phyloP scores from a whole-genome alignment of 108 stramenopile genomes.

The Conticribra weissflogii region DNA sequence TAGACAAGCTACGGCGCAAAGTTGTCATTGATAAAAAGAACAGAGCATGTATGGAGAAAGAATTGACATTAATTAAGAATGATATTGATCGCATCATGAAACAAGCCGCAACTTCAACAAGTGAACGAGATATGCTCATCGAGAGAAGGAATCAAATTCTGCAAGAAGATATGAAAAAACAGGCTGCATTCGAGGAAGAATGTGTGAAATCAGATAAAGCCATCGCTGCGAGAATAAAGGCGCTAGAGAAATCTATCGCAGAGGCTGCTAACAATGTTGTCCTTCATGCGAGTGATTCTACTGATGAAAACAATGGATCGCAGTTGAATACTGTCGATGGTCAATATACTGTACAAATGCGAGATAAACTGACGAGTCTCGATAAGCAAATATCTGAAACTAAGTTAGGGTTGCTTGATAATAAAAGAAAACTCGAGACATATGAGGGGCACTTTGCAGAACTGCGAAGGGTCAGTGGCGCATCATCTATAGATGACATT shows the following conservation, averaged over 20 bases:
- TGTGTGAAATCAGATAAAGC: conserved; percentile 25
- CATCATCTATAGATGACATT: conserved; percentile 41
- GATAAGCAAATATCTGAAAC: conserved; percentile 43
- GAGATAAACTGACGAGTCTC: conserved; percentile 38
- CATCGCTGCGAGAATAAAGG: conserved; percentile 48
- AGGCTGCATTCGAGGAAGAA: conserved; percentile 40
- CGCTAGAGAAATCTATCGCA: conserved; percentile 64
- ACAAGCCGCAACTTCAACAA: conserved; percentile 48
- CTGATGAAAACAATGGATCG: conserved; percentile 5
- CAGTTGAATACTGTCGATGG: not conserved
- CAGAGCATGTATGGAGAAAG: conserved; percentile 54
- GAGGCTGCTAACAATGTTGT: conserved; percentile 54
- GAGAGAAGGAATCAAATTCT: conserved; percentile 51
- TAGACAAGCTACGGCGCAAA: conserved; percentile 67
- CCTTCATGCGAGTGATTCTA: conserved; percentile 21
- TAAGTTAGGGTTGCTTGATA: conserved; percentile 14
- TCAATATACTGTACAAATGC: conserved; percentile 12
- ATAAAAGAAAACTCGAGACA: conserved; percentile 35
- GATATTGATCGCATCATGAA: conserved; percentile 69
- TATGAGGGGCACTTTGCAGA: conserved; percentile 43
- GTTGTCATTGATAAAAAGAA: conserved; percentile 56
- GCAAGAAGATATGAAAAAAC: conserved; percentile 37
- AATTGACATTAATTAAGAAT: conserved; percentile 48
- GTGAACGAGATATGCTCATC: conserved; percentile 62
- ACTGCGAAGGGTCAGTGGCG: conserved; percentile 42